These are phyloP conservation scores for Baorangia bicolor DNA, from an alignment of 768 basidiomycete genomes.

Conservation along the genomic window DNA sequence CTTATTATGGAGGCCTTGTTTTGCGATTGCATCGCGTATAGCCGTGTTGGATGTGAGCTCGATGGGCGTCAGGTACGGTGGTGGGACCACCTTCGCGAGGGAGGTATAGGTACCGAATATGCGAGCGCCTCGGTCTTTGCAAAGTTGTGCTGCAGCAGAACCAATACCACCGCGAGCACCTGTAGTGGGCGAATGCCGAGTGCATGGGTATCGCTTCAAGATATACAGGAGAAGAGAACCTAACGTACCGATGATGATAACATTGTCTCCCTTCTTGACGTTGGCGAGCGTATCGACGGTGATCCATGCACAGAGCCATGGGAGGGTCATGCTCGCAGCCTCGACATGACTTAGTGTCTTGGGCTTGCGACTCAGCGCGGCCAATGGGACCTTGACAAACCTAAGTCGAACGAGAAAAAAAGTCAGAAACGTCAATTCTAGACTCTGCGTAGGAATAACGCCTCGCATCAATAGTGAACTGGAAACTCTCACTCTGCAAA, in stretches of 20 bases:
- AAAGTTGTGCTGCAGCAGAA: slow-evolving; percentile 34
- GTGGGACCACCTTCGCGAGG: slow-evolving; percentile 22
- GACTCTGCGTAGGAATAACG: background rate
- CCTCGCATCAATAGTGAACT: background rate
- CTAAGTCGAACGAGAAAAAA: slow-evolving; percentile 5
- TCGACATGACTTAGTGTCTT: slow-evolving; percentile 21
- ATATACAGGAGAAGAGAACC: background rate
- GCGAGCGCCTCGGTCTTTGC: slow-evolving; percentile 31
- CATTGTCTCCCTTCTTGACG: slow-evolving; percentile 33
- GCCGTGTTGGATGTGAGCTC: slow-evolving; percentile 31
- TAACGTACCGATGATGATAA: slow-evolving; percentile 31
- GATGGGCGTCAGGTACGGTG: slow-evolving; percentile 33
- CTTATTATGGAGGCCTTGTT: slow-evolving; percentile 28
- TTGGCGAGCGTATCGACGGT: slow-evolving; percentile 34
- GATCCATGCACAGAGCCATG: slow-evolving; percentile 39
- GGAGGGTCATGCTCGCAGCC: slow-evolving; percentile 35
- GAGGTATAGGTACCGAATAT: slow-evolving; percentile 38
- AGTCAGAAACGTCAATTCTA: background rate
- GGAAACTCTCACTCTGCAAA: slow-evolving; percentile 33
- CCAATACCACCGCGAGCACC: slow-evolving; percentile 37
- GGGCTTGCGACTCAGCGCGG: slow-evolving; percentile 33
- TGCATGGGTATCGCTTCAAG: background rate
- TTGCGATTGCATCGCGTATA: slow-evolving; percentile 31
- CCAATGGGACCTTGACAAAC: slow-evolving; percentile 30
- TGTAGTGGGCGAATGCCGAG: background rate